A percentile compares a stretch with the other conserved stretches of the same genome.
Evolutionary conservation across 345 rosid species (phyloP).

Genomic region (Nephelium lappaceum): DNA sequence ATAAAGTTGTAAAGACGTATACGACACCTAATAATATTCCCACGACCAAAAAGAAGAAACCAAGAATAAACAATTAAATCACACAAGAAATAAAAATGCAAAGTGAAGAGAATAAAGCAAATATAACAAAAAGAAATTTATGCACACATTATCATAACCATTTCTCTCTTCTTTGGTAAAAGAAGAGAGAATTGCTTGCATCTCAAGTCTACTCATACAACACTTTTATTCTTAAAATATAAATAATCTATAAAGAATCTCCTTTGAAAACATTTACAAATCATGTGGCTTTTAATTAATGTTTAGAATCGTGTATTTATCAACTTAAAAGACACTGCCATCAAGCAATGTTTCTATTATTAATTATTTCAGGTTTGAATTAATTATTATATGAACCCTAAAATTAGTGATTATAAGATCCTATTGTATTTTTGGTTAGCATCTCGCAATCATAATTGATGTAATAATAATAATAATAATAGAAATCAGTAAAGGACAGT

Average conservation of each 20-base stretch:
- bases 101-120: conserved; percentile 21
- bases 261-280: no score
- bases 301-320: not conserved
- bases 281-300: not conserved
- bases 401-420: no score
- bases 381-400: no score
- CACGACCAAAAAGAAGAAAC: not conserved
- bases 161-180: conserved; percentile 17
- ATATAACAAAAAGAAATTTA: conserved; percentile 9
- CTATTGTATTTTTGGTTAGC: no score
- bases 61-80: not conserved
- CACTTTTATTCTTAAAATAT: not conserved
- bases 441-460: no score
- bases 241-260: not conserved
- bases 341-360: not conserved
- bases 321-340: not conserved
- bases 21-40: not conserved
- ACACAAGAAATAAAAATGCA: not conserved
- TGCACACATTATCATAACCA: conserved; percentile 8
- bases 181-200: conserved; percentile 28
- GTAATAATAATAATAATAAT: no score
- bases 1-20: not conserved
- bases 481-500: no score
- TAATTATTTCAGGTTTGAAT: no score
- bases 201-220: conserved; percentile 19